phyloP scores from a whole-genome alignment of 2,329 filamentous ascomycete genomes.

The Eutypella sp. region DNA sequence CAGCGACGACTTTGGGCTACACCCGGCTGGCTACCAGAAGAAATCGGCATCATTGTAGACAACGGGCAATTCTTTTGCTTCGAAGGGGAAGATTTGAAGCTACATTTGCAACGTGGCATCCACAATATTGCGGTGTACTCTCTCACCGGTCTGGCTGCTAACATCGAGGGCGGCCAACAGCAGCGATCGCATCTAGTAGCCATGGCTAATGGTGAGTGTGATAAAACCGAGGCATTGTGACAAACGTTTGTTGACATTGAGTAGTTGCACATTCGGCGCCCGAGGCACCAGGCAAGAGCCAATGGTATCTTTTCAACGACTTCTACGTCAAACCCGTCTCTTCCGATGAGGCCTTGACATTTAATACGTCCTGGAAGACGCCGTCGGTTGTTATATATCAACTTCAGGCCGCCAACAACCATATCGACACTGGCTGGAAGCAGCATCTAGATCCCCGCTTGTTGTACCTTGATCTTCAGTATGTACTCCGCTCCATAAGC shows the following conservation, averaged over 20 bases:
- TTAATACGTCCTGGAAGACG: constrained; percentile 88
- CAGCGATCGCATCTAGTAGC: constrained; percentile 89
- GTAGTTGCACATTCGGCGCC: constrained; percentile 62
- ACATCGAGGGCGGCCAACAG: constrained; percentile 79
- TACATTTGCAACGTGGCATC: constrained; percentile 72
- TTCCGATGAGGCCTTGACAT: constrained; percentile 78
- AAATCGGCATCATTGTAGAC: constrained; percentile 88
- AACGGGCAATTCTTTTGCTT: constrained; percentile 92
- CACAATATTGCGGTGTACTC: constrained; percentile 87
- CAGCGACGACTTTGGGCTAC: constrained; percentile 80
- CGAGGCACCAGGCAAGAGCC: constrained; percentile 54
- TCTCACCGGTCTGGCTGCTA: constrained; percentile 80
- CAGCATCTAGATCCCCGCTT: constrained; percentile 76
- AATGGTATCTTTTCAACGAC: constrained; percentile 97
- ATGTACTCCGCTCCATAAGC: constrained; percentile 17
- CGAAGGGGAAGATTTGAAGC: constrained; percentile 81
- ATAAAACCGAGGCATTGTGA: too few relatives aligned
- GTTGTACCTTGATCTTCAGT: constrained; percentile 67
- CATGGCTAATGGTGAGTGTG: constrained; percentile 78
- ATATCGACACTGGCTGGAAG: constrained; percentile 83
- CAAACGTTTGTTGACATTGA: background rate
- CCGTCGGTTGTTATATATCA: constrained; percentile 88
- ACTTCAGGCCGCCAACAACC: constrained; percentile 72
- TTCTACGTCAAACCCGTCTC: constrained; percentile 82
- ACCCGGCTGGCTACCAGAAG: constrained; percentile 85